phyloP scores from a whole-genome alignment of 1,284 basidiomycete genomes.

The Ustilago shanxiensis region DNA sequence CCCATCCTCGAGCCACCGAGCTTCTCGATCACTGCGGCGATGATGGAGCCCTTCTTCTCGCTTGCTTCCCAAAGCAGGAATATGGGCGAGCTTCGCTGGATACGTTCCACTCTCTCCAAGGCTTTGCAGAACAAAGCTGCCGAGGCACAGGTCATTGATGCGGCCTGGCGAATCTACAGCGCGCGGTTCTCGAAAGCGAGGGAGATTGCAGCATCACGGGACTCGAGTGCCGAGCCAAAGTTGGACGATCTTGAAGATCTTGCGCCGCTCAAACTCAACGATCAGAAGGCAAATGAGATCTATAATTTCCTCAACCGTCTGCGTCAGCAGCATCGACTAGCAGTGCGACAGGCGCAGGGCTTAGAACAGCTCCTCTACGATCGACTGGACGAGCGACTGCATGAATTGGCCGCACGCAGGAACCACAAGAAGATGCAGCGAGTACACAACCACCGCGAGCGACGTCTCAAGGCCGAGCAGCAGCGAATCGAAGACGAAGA shows the following conservation, averaged over 20 bases:
- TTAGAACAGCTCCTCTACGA: slow-evolving; percentile 48
- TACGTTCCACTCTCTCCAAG: slow-evolving; percentile 23
- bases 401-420: slow-evolving; percentile 14
- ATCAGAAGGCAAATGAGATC: slow-evolving; percentile 24
- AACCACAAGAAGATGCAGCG: slow-evolving; percentile 17
- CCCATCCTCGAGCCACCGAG: slow-evolving; percentile 53
- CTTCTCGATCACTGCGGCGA: slow-evolving; percentile 42
- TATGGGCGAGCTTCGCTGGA: slow-evolving; percentile 36
- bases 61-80: slow-evolving; percentile 29
- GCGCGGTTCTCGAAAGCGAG: slow-evolving; percentile 30
- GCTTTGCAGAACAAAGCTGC: slow-evolving; percentile 44
- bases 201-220: slow-evolving; percentile 13
- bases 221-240: not conserved
- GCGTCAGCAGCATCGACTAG: slow-evolving; percentile 28
- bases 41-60: slow-evolving; percentile 53
- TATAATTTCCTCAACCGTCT: slow-evolving; percentile 40
- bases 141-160: slow-evolving; percentile 41
- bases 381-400: slow-evolving; percentile 34
- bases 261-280: slow-evolving; percentile 26
- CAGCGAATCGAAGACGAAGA: slow-evolving; percentile 31
- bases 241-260: slow-evolving; percentile 1
- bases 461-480: slow-evolving; percentile 22
- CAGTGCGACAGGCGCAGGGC: slow-evolving; percentile 26
- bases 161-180: slow-evolving; percentile 37
- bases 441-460: slow-evolving; percentile 17